Base-by-base conservation (phyloP, 2,329 filamentous ascomycete species). In the Fusarium algeriense region DNA sequence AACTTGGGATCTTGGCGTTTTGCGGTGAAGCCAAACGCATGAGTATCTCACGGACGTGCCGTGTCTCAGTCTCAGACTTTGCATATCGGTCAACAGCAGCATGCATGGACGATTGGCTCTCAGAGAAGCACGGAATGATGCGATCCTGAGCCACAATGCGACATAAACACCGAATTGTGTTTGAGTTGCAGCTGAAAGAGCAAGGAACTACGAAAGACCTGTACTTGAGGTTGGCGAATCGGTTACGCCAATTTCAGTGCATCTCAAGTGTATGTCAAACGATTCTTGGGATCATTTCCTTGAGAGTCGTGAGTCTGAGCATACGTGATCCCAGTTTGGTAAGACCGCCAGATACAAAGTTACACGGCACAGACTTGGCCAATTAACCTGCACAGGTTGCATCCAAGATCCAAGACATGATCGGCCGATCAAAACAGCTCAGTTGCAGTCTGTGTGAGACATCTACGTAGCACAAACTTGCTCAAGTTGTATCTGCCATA, bases 361-460 rank as follows among this genome's bases (percentile, higher is more conserved):
- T 23, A 23, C 23, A 23, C 23, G 23, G 23, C 23, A 23, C 23
- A 23, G 23, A 23, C 23, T 23, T 23, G 23, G 23, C 23, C 23
- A 23, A 23, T 23, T 23, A 23, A 23, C 23, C 23, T 23, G 23
- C 23, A 23, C 10, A 9, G 40, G 12, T 17, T 15, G 6, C 41
- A 44, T 26, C 10, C 23, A 44, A 13, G 14, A 15, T 44, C 1
- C 12, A 44, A 17, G 20, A 26, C 13, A 17, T 28, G 23, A 44
- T 17, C 10, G 20, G 23, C 23, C 13, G 20, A 11, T 28, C 5
- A 23, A 10, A 50, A 1, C 2, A 1, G 15, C 7, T 35, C 7
- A 19, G 2, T 1, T 32, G 37, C 3, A 2, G 4, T 32, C 3
- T 6, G 15, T 7, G 6, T 14, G 5, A 8, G n/a, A 32, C 8